phyloP scores from a whole-genome alignment of 371 early-diverging fungal species.

The Mucor mucedo region DNA sequence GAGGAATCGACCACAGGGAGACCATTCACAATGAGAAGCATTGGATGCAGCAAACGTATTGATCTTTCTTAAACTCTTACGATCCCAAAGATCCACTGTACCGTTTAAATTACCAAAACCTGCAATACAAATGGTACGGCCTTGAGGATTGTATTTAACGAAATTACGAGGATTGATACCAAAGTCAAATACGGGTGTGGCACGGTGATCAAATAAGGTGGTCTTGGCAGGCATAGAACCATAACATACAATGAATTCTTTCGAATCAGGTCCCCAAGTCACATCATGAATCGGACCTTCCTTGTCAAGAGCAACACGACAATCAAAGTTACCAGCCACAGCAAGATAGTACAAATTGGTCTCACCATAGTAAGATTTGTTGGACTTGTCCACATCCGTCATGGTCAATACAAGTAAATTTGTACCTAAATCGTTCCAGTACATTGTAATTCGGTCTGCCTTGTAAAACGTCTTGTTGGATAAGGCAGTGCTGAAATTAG shows the following conservation, averaged over 20 bases:
- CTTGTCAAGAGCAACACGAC: slow-evolving; percentile 85
- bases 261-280: slow-evolving; percentile 91
- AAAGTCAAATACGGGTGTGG: slow-evolving; percentile 83
- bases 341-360: slow-evolving; percentile 91
- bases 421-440: slow-evolving; percentile 95
- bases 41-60: slow-evolving; percentile 81
- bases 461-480: slow-evolving; percentile 93
- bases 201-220: slow-evolving; percentile 90
- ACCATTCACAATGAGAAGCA: slow-evolving; percentile 89
- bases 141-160: slow-evolving; percentile 89
- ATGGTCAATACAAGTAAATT: slow-evolving; percentile 88
- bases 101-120: slow-evolving; percentile 98
- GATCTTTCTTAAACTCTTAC: slow-evolving; percentile 80
- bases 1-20: slow-evolving; percentile 90
- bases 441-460: slow-evolving; percentile 90
- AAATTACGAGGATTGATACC: slow-evolving; percentile 87
- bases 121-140: slow-evolving; percentile 83
- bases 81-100: slow-evolving; percentile 92
- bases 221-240: slow-evolving; percentile 95
- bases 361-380: slow-evolving; percentile 96
- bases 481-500: slow-evolving; percentile 74
- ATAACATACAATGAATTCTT: slow-evolving; percentile 95
- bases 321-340: slow-evolving; percentile 91
- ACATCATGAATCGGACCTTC: slow-evolving; percentile 97
- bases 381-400: slow-evolving; percentile 95